Evolutionary conservation across 139 green algal species (phyloP).

Genomic region (Nannochloris sp.): DNA sequence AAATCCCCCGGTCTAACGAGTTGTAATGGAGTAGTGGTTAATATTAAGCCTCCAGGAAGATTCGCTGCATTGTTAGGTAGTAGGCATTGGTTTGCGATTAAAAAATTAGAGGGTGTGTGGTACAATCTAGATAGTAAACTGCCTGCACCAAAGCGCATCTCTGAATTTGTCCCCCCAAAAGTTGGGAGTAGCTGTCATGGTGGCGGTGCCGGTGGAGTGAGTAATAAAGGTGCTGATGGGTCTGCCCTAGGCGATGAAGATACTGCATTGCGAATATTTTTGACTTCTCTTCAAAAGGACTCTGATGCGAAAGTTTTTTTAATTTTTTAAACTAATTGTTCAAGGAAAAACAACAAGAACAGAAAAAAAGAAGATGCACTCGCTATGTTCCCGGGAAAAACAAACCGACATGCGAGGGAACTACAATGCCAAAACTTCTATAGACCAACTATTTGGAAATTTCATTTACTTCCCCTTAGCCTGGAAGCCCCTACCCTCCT

Average conservation of each 20-base stretch:
- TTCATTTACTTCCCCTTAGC: not conserved
- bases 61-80: not conserved
- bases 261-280: not conserved
- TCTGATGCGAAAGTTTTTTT: not conserved
- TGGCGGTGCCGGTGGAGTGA: too few relatives aligned
- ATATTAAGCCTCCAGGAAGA: conserved; percentile 1
- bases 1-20: not conserved
- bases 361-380: too few relatives aligned
- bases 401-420: too few relatives aligned
- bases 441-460: too few relatives aligned
- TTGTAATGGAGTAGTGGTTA: not conserved
- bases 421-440: too few relatives aligned
- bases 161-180: too few relatives aligned
- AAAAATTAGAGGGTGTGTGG: conserved; percentile 14
- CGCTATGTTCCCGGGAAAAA: too few relatives aligned
- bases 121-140: conserved; percentile 46
- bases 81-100: conserved; percentile 22
- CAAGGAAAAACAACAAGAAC: too few relatives aligned
- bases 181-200: too few relatives aligned
- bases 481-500: conserved; percentile 1
- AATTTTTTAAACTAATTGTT: not conserved
- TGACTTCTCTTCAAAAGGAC: not conserved
- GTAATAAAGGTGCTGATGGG: too few relatives aligned
- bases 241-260: too few relatives aligned
- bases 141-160: not conserved